Percentiles rank a stretch among this genome's conserved stretches.
phyloP scores from a whole-genome alignment of 2,329 filamentous ascomycete species.

The Fonsecaea pedrosoi region DNA sequence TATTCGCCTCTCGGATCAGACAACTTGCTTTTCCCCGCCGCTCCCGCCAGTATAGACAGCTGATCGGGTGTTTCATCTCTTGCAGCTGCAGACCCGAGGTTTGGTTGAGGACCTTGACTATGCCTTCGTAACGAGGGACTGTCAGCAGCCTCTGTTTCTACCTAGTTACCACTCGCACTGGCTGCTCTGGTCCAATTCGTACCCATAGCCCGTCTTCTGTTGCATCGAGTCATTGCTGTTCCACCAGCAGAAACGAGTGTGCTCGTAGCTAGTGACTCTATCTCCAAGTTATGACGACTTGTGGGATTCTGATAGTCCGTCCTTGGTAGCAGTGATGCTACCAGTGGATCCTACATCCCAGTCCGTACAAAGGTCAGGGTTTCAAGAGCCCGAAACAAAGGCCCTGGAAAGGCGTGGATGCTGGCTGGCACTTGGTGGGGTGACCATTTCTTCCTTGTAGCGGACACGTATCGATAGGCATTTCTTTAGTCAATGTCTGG shows the following conservation, averaged over 20 bases:
- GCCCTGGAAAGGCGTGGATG: conserved; percentile 14
- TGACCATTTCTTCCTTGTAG: not conserved
- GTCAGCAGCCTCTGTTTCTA: not conserved
- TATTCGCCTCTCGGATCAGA: conserved; percentile 27
- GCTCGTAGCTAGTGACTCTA: not conserved
- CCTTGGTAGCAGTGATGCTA: not conserved
- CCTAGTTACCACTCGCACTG: not conserved
- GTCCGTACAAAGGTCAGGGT: not conserved
- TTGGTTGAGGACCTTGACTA: not conserved
- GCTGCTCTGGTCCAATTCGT: not conserved
- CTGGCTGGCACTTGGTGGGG: not conserved
- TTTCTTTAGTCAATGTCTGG: conserved; percentile 3
- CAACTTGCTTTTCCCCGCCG: conserved; percentile 31
- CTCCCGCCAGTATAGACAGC: conserved; percentile 11
- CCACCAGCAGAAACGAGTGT: conserved; percentile 1
- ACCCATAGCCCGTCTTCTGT: conserved; percentile 14
- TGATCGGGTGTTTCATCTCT: conserved; percentile 34
- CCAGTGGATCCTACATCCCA: not conserved
- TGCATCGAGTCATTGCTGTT: conserved; percentile 27
- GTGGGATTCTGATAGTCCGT: not conserved
- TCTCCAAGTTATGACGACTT: conserved; percentile 4
- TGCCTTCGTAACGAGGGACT: not conserved
- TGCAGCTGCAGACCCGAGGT: conserved; percentile 7
- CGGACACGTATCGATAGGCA: conserved; percentile 13
- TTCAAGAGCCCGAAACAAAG: conserved; percentile 12